Percentiles rank a stretch among this genome's conserved stretches.
Evolutionary conservation across 2,329 filamentous ascomycete species (phyloP).

Genomic region (Ceratocystis diversiconidia): DNA sequence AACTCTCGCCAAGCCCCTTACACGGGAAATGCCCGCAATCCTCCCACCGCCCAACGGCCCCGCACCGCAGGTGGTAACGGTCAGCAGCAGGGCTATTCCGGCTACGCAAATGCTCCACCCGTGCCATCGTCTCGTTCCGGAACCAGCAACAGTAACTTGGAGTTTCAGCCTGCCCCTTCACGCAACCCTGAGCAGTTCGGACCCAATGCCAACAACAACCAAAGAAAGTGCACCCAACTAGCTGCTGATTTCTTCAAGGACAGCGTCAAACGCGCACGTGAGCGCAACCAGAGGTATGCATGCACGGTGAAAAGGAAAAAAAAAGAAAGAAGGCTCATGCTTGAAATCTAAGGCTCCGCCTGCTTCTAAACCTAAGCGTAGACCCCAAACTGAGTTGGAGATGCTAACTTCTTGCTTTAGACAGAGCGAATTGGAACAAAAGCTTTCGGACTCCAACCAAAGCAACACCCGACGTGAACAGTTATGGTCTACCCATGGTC

Average conservation of each 20-base stretch:
- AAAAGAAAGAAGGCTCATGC: not conserved
- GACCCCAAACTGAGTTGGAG: not conserved
- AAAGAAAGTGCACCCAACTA: conserved; percentile 54
- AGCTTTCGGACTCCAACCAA: conserved; percentile 63
- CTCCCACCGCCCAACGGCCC: conserved; percentile 57
- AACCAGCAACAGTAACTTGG: conserved; percentile 38
- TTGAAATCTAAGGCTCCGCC: not conserved
- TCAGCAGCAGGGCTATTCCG: conserved; percentile 48
- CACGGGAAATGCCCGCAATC: conserved; percentile 52
- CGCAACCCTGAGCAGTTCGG: conserved; percentile 73
- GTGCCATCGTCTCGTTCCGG: conserved; percentile 43
- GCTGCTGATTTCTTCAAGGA: conserved; percentile 96
- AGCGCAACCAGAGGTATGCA: conserved; percentile 79
- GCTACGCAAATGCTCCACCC: conserved; percentile 51
- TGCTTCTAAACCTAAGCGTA: not conserved
- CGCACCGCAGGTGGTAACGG: conserved; percentile 62
- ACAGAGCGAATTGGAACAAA: conserved; percentile 81
- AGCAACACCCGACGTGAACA: conserved; percentile 65
- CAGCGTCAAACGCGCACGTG: conserved; percentile 87
- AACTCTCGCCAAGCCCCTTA: conserved; percentile 36
- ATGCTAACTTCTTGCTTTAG: conserved; percentile 31
- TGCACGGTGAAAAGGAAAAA: too few relatives aligned
- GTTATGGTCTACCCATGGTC: conserved; percentile 70
- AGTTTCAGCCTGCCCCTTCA: conserved; percentile 67
- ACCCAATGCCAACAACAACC: conserved; percentile 49